phyloP scores from a whole-genome alignment of 441 rosid species.

The Manihot esculenta region DNA sequence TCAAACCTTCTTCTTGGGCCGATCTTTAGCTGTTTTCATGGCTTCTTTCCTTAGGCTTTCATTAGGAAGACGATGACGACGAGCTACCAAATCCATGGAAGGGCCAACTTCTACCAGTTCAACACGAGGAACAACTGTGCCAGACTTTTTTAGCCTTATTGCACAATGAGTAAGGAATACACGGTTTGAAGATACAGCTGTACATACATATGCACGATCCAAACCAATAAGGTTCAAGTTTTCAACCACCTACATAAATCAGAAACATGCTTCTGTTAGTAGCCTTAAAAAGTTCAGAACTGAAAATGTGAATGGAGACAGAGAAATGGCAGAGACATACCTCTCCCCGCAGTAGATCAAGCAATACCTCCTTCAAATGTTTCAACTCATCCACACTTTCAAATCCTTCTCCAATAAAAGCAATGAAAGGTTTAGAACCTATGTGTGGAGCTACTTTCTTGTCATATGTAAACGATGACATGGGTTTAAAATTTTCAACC shows the following conservation, averaged over 20 bases:
- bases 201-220: conserved; percentile 77
- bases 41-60: conserved; percentile 79
- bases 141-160: conserved; percentile 77
- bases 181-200: conserved; percentile 67
- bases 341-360: conserved; percentile 87
- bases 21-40: conserved; percentile 65
- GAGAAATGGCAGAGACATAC: conserved; percentile 36
- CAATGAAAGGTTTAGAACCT: conserved; percentile 84
- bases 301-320: not conserved
- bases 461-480: conserved; percentile 61
- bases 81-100: conserved; percentile 84
- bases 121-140: conserved; percentile 75
- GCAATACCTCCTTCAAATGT: conserved; percentile 84
- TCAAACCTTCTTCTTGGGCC: conserved; percentile 85
- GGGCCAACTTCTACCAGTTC: conserved; percentile 95
- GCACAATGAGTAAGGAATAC: conserved; percentile 82
- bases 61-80: conserved; percentile 88
- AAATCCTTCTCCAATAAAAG: conserved; percentile 80
- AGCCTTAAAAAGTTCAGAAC: conserved; percentile 6
- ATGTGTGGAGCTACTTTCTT: conserved; percentile 72
- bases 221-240: conserved; percentile 78
- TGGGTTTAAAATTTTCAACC: conserved; percentile 72
- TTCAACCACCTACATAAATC: conserved; percentile 67
- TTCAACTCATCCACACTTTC: conserved; percentile 73
- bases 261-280: conserved; percentile 11